Evolutionary conservation across 106 monocot species (phyloP).

Genomic region (Iris macrosiphon): DNA sequence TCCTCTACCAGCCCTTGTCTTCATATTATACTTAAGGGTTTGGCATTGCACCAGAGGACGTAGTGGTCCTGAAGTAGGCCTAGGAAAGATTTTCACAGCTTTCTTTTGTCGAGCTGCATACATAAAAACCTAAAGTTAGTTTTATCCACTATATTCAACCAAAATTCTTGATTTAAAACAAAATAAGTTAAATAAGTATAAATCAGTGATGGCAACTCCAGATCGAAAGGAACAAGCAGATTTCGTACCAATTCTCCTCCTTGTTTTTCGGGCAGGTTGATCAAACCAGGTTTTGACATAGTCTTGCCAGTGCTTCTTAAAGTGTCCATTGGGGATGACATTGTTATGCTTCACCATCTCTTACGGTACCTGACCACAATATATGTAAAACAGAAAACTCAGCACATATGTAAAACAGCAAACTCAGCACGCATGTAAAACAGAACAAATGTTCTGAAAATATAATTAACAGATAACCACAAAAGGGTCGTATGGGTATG

Average conservation of each 20-base stretch:
- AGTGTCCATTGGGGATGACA: conserved; percentile 47
- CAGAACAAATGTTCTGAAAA: no score
- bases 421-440: no score
- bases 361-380: no score
- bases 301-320: conserved; percentile 71
- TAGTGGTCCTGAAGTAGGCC: conserved; percentile 64
- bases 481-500: no score
- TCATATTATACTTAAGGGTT: conserved; percentile 63
- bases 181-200: background rate
- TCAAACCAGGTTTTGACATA: conserved; percentile 70
- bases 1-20: conserved; percentile 47
- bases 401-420: background rate
- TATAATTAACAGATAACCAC: no score
- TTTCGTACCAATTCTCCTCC: conserved; percentile 37
- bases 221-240: background rate
- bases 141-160: background rate
- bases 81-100: conserved; percentile 59
- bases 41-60: conserved; percentile 53
- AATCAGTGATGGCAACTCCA: background rate
- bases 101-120: conserved; percentile 62
- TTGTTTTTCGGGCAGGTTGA: conserved; percentile 44
- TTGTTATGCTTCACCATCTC: conserved; percentile 59
- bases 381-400: no score
- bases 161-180: background rate
- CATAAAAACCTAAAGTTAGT: background rate